Evolutionary conservation across 495 filamentous ascomycete species (phyloP).

Genomic region (Trichoderma virens): DNA sequence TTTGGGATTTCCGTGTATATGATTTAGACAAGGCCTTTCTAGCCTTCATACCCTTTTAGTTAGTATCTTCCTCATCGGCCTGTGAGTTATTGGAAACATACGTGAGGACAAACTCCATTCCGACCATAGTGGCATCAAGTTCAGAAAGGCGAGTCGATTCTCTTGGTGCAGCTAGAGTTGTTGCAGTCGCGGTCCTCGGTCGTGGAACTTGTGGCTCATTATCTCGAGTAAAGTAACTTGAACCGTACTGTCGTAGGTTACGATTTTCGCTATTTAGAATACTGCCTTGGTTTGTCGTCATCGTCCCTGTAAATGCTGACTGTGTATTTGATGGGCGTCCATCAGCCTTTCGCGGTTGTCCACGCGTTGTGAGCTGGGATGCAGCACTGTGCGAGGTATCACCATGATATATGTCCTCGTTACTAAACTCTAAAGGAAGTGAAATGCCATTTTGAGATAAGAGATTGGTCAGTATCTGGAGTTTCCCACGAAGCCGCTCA

Average conservation of each 20-base stretch:
- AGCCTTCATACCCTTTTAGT: slow-evolving; percentile 9
- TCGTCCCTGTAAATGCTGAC: not conserved
- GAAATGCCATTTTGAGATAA: not conserved
- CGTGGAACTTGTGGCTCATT: not conserved
- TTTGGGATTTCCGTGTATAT: slow-evolving; percentile 14
- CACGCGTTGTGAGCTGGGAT: not conserved
- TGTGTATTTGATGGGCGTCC: not conserved
- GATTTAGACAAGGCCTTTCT: slow-evolving; percentile 15
- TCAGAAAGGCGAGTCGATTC: slow-evolving; percentile 9
- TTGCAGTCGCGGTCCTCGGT: not conserved
- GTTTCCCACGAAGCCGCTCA: slow-evolving; percentile 13
- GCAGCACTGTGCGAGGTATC: not conserved
- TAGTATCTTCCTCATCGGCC: not conserved
- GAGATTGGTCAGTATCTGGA: slow-evolving; percentile 15
- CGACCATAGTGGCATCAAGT: slow-evolving; percentile 14
- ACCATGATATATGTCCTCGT: not conserved
- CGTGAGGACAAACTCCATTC: slow-evolving; percentile 18
- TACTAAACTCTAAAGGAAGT: not conserved
- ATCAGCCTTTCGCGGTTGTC: not conserved
- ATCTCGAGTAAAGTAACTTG: not conserved
- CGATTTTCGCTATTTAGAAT: not conserved
- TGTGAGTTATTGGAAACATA: not conserved
- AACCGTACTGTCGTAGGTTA: not conserved
- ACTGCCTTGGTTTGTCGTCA: not conserved
- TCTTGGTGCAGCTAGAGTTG: too few species aligned